A percentile compares a stretch with the other conserved stretches of the same genome.
Conservation (phyloP, 2,329 filamentous ascomycete genomes). For the Apiospora malaysiana region DNA sequence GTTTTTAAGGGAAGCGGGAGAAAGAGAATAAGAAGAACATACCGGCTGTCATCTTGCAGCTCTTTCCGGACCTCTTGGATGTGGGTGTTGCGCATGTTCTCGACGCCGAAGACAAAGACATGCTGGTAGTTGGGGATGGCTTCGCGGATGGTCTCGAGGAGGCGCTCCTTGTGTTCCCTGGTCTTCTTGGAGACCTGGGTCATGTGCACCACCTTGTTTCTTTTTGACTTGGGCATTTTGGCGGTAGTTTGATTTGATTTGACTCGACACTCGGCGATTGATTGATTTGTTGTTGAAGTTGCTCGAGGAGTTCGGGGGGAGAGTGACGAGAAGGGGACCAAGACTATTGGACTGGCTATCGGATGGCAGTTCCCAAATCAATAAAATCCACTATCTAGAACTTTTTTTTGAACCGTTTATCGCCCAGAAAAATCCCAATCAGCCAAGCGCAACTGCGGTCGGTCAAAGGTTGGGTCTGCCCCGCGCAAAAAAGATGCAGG, state of each 20-base stretch:
- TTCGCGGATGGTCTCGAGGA: slow-evolving; percentile 88
- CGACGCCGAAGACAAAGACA: slow-evolving; percentile 91
- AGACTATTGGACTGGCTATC: background rate
- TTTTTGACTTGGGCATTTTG: slow-evolving; percentile 94
- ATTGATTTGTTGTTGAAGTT: background rate
- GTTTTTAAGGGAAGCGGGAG: slow-evolving; percentile 18
- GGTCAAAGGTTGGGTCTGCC: background rate
- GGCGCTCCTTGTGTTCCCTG: slow-evolving; percentile 86
- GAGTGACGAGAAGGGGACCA: background rate
- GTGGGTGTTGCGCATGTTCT: slow-evolving; percentile 98
- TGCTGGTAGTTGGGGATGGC: slow-evolving; percentile 84
- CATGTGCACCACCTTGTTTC: slow-evolving; percentile 85
- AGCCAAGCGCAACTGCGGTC: slow-evolving; percentile 10
- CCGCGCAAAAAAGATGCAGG: slow-evolving; percentile 19
- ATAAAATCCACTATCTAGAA: slow-evolving; percentile 18
- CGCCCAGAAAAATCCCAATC: slow-evolving; percentile 10
- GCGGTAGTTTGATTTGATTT: background rate
- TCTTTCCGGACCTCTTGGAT: slow-evolving; percentile 88
- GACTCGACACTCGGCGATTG: background rate
- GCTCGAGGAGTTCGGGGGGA: background rate
- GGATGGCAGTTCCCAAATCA: background rate
- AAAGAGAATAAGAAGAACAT: slow-evolving; percentile 36
- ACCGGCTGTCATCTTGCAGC: slow-evolving; percentile 80
- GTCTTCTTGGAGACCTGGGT: slow-evolving; percentile 92
- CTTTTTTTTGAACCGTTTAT: slow-evolving; percentile 25